Evolutionary conservation across 345 rosid genomes (phyloP), one percentile per base, ranked within the genome.

Genomic region (Linum lewisii): DNA sequence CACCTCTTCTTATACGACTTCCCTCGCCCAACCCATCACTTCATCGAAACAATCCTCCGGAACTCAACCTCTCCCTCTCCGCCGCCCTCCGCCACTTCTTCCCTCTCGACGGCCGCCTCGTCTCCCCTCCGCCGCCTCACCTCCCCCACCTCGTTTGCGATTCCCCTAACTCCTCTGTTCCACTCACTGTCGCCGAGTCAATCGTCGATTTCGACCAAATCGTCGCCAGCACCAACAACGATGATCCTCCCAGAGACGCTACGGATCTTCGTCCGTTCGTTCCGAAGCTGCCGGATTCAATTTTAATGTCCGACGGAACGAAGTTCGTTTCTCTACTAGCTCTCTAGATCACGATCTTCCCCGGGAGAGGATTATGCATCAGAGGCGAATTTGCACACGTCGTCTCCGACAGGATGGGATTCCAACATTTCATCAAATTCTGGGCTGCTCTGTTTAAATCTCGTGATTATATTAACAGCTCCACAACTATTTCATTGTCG

Each of bases 351-450:
- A 74, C 81, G 0, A 7, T 79, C 19, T 82, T 77, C 56, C 78
- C 86, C 0, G 63, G 66, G 47, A 16, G 61, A 2, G 86, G 84
- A 1, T 15, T 82, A 2, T 64, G 74, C 38, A 21, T 73, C 16
- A 78, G 81, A 1, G 49, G 63, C 3, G 29, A 32, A 6, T 79
- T 50, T n/a, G 15, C 2, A 55, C 80, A 82, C 59, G 72, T 47
- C 32, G 77, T 38, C 9, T 77, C 64, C 1, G 83, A 82, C 55
- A 82, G 86, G 29, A 69, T 50, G 57, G 42, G 77, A 0, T 34
- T 79, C 59, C 62, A 19, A 34, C 73, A 70, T 54, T 82, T 82
- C 75, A 54, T 79, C 68, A 79, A 67, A 51, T 68, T 67, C 1
- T 82, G 86, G 86, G 73, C 72, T 0, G 58, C 67, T 1, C 8